Evolutionary conservation across 257 asterid species (phyloP).

Genomic region (Jacaranda mimosifolia): DNA sequence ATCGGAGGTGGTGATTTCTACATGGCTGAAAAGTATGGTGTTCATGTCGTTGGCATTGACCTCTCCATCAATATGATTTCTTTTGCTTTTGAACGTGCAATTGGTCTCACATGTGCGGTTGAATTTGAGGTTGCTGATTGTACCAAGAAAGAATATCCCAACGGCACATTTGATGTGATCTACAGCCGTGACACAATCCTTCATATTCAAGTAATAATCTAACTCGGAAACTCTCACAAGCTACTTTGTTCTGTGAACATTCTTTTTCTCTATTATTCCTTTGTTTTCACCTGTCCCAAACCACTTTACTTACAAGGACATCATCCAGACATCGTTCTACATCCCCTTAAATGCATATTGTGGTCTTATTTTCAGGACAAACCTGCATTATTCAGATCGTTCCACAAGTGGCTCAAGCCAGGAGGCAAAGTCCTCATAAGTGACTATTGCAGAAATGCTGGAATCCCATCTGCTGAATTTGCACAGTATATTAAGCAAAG

Average conservation of each 20-base stretch:
- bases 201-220: conserved; percentile 75
- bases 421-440: conserved; percentile 93
- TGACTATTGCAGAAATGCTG: conserved; percentile 91
- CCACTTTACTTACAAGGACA: not conserved
- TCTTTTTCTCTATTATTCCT: not conserved
- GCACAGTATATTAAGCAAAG: conserved; percentile 83
- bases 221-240: conserved; percentile 17
- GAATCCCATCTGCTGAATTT: conserved; percentile 75
- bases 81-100: conserved; percentile 92
- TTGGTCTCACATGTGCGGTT: conserved; percentile 88
- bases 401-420: conserved; percentile 97
- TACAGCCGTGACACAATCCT: conserved; percentile 97
- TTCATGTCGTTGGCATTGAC: conserved; percentile 93
- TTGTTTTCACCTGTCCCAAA: not conserved
- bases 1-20: conserved; percentile 98
- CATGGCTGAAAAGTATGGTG: conserved; percentile 92
- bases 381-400: conserved; percentile 82
- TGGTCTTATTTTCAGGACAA: conserved; percentile 73
- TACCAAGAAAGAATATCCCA: conserved; percentile 85
- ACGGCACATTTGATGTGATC: conserved; percentile 81
- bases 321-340: not conserved
- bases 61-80: conserved; percentile 94
- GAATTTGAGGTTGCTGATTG: conserved; percentile 99
- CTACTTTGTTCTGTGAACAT: not conserved
- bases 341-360: not conserved